Evolutionary conservation across 805 yeast species (phyloP), one percentile per base, ranked within the genome.

Genomic region (Yarrowia keelungensis): DNA sequence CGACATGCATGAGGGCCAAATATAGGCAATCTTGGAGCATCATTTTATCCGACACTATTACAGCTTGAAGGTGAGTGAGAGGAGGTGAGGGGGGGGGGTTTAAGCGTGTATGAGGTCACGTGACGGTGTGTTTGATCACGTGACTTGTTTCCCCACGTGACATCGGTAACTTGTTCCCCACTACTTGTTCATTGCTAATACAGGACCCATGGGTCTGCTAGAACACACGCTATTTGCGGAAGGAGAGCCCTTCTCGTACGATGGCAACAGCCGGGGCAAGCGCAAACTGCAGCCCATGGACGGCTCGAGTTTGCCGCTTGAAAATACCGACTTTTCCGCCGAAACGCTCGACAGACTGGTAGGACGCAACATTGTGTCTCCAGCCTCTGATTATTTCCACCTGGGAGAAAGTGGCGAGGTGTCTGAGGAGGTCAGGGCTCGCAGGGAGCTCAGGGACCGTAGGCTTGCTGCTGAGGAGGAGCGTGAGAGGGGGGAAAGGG

Each of bases 121-220:
- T 39, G 59, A 53, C n/a, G 16, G 7, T 3, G 32, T 26, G 32
- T 26, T 26, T 5, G 32, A 5, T 12, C 51, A 26, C 51, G 51
- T 47, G 36, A 12, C 36, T 10, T n/a, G 7, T 10, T 46, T 5
- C 5, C 16, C 36, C 16, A 5, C 16, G 11, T 16, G 16, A 22
- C n/a, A 2, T 16, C 36, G 5, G 8, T 11, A 5, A 4, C 16
- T 22, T 3, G 5, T 15, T 11, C 38, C 19, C 41, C 54, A 1
- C 38, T 11, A 10, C n/a, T 32, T 1, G 26, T 10, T 36, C 11
- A 26, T 41, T 39, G 43, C 61, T 56, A 53, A 53, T 45, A 12
- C 47, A 56, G 65, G 46, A 22, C 47, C 62, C 35, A 61, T 62
- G 67, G 67, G 67, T 32, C 67, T 62, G 38, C 47, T 62, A n/a